Base-by-base conservation (phyloP, 2,329 filamentous ascomycete species). In the Aspergillus sp. region DNA sequence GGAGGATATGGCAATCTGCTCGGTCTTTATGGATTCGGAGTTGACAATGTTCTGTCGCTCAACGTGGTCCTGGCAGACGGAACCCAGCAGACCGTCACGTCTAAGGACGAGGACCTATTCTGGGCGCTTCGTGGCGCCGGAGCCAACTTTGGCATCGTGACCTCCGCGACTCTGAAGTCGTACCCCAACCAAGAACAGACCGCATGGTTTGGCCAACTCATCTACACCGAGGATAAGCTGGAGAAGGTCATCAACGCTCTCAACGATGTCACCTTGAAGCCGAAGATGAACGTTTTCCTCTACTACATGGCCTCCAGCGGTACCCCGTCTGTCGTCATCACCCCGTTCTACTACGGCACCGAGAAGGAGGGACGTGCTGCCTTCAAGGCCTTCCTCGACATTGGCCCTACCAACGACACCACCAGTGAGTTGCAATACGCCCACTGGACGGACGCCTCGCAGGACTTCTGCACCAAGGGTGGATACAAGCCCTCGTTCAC, bases 61-160 rank as follows among this genome's bases (percentile, higher is more conserved):
- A 54, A 57, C 14, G 42, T 47, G 6, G 56, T 54, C 18, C 20
- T 57, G 56, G 56, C 56, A 6, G 51, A 57, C 32, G 56, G 56
- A 5, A 39, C 22, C 6, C 22, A 54, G 14, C 42, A 36, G 9
- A 54, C 29, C 12, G 31, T 58, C 36, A 55, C 57, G 9, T 22
- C 57, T 6, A 16, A 57, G n/a, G 51, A 57, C 6, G 22, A 26
- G 31, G 52, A 58, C 22, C 57, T 58, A 46, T 58, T 45, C 20
- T 58, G 57, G 57, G 57, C 57, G 18, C 32, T 58, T 12, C 57
- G 47, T 7, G 57, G 57, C 20, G 57, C 57, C 6, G 57, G 57
- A 11, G 32, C 57, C 10, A 58, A 58, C 22, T 58, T 58, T 20
- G 57, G 52, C 5, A 55, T 58, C 5, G 52, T 55, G 47, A 58